Base-by-base conservation (phyloP, 2,329 filamentous ascomycete species). In the Xylariaceae sp. region DNA sequence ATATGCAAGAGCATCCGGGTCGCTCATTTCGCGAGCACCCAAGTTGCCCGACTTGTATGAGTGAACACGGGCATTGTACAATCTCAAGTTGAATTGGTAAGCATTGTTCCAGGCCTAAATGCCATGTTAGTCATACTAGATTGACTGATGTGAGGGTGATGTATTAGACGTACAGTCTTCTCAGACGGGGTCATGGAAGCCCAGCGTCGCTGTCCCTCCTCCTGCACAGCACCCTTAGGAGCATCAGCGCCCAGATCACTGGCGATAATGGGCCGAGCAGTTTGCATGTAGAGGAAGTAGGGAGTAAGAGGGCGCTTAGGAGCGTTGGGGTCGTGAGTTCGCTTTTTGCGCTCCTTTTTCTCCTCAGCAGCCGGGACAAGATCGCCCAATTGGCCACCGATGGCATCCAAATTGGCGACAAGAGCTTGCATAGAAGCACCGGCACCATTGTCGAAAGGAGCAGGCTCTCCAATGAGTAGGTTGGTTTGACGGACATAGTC, bases 251-350 rank as follows among this genome's bases (percentile, higher is more conserved):
- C 87, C 9, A 95, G 76, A 54, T 94, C 89, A 26, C 73, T 75
- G 43, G 87, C 84, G 54, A 97, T 93, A 61, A 87, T 84, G 38
- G 83, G 78, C 22, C 93, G 86, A 50, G 89, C 89, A 50, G 86
- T 84, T 64, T 94, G 86, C 75, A 95, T 89, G 72, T 89, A 97
- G 47, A 96, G 73, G 73, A 97, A 95, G 73, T 94, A 96, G 2
- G 91, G 89, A 4, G 91, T 97, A 60, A 96, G 67, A 8, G 91
- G 90, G 38, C 90, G 83, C 79, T 96, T 97, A 45, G 91, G 91
- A 6, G 90, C 90, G 64, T 95, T 95, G 53, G 90, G 90, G 64
- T 97, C 91, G 59, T 87, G 83, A 32, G 81, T 82, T 47, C 83
- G 80, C 74, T 90, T 90, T 77, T 93, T 91, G 66, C 87, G 84